A percentile compares a stretch with the other conserved stretches of the same genome.
These are phyloP conservation scores for Sugiyamaella chiloensis DNA, from an alignment of 805 yeast species.

Conservation along the genomic window DNA sequence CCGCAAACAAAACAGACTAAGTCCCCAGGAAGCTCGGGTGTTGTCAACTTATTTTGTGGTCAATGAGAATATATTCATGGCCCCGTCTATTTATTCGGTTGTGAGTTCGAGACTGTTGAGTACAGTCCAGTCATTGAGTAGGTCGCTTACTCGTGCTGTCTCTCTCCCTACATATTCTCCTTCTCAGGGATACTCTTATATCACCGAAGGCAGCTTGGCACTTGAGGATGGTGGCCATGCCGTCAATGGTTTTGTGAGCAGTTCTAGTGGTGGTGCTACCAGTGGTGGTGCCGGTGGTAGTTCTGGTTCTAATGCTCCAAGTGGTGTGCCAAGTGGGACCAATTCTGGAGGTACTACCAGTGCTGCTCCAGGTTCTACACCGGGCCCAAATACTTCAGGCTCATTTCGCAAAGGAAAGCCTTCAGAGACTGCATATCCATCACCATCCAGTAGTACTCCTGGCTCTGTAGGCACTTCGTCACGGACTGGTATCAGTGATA, in stretches of 20 bases:
- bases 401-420: slow-evolving; percentile 8
- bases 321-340: neutral
- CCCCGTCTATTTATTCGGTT: slow-evolving; percentile 73
- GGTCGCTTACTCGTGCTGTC: slow-evolving; percentile 47
- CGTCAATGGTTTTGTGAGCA: slow-evolving; percentile 12
- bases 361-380: slow-evolving; percentile 2
- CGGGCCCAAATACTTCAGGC: neutral
- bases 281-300: too few relatives aligned
- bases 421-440: slow-evolving; percentile 8
- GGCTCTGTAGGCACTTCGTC: slow-evolving; percentile 9
- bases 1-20: slow-evolving; percentile 68
- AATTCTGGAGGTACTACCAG: neutral
- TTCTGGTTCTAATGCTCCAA: neutral
- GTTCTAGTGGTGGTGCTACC: neutral
- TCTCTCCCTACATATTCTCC: slow-evolving; percentile 55
- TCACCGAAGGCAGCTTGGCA: slow-evolving; percentile 21
- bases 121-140: slow-evolving; percentile 42
- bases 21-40: slow-evolving; percentile 49
- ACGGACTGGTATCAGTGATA: slow-evolving; percentile 2
- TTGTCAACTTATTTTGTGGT: slow-evolving; percentile 81
- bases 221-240: slow-evolving; percentile 14
- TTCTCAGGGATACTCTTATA: slow-evolving; percentile 55
- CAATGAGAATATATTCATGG: slow-evolving; percentile 90
- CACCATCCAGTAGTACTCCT: slow-evolving; percentile 8
- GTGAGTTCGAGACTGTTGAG: slow-evolving; percentile 67